Conservation (phyloP, 352 stramenopile species). For the Achlya hypogyna region DNA sequence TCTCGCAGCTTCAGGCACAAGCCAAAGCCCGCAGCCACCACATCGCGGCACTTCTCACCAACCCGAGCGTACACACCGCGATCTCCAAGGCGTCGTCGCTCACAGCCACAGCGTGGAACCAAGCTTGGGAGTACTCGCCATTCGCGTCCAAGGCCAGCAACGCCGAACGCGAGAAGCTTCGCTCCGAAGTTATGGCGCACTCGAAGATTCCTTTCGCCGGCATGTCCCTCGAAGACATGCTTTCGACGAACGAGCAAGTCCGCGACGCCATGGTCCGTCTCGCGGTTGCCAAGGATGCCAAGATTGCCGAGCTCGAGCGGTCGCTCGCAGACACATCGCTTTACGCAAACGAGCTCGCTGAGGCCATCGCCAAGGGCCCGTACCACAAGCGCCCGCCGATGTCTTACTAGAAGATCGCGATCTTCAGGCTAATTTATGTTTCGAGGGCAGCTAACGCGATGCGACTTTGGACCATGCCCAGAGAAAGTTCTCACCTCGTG, state of each 20-base stretch:
- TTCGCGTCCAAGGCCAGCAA: not conserved
- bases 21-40: not conserved
- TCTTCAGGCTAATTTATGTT: not conserved
- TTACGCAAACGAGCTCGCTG: not conserved
- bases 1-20: not conserved
- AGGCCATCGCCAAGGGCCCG: constrained; percentile 7
- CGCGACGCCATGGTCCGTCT: not conserved
- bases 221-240: not conserved
- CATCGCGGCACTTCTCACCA: not conserved
- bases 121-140: not conserved
- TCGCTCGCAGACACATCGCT: not conserved
- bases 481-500: not conserved
- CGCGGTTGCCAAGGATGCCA: not conserved
- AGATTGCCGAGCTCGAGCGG: not conserved
- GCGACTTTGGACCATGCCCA: not conserved
- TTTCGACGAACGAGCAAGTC: not conserved
- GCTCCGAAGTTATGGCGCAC: not conserved
- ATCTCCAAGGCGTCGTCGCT: not conserved
- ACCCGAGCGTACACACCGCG: not conserved
- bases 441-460: not conserved
- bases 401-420: not conserved
- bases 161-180: not conserved
- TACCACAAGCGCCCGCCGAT: not conserved
- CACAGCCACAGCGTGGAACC: not conserved
- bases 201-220: not conserved